Evolutionary conservation across 179 eudicot genomes (phyloP).

Genomic region (Kewa caespitosa): DNA sequence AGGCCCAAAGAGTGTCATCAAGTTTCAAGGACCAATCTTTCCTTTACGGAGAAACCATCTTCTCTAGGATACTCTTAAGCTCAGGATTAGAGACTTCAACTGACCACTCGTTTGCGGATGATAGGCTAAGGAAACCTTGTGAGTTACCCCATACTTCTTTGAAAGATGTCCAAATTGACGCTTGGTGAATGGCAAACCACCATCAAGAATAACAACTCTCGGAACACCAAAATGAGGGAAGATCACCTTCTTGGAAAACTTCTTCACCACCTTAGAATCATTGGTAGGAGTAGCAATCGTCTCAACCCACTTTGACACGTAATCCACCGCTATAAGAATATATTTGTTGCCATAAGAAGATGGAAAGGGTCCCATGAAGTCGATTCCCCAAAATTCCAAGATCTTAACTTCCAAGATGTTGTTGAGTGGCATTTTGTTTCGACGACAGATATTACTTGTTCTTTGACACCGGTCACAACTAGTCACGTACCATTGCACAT

Average conservation of each 20-base stretch:
- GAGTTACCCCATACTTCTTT: neutral
- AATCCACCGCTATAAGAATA: neutral
- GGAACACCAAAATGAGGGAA: neutral
- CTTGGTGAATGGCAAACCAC: neutral
- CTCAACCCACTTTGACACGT: neutral
- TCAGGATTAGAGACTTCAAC: neutral
- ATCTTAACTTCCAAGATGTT: neutral
- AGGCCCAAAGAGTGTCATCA: neutral
- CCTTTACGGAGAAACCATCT: neutral
- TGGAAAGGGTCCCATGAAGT: neutral
- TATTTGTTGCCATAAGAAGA: neutral
- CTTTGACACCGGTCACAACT: neutral
- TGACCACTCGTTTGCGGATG: constrained; percentile 1
- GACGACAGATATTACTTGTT: neutral
- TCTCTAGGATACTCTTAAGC: neutral
- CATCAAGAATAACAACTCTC: neutral
- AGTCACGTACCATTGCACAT: neutral
- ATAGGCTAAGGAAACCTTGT: neutral
- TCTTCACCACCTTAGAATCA: neutral
- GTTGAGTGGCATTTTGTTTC: neutral
- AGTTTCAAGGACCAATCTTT: neutral
- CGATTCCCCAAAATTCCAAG: neutral
- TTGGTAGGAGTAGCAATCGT: neutral
- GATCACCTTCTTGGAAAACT: neutral
- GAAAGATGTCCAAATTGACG: neutral